Percentiles rank a stretch among this genome's conserved stretches.
Evolutionary conservation across 1,284 basidiomycete genomes (phyloP).

Genomic region (Sphaerobolus stellatus): DNA sequence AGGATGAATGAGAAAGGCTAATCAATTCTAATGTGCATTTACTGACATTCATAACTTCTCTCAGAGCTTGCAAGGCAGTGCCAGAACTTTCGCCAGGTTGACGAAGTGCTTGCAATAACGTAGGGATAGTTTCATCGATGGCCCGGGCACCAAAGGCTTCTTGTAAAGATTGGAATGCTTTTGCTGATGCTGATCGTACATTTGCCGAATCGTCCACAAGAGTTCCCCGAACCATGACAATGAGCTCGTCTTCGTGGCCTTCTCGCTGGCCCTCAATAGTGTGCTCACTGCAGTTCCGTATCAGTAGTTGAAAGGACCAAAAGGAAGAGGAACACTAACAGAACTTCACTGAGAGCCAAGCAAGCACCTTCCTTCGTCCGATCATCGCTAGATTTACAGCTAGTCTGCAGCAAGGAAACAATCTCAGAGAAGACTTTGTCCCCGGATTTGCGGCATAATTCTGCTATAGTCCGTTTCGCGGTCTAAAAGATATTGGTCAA

Average conservation of each 20-base stretch:
- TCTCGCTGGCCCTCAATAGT: conserved; percentile 86
- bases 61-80: conserved; percentile 91
- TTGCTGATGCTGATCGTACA: conserved; percentile 91
- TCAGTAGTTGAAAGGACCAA: neutral
- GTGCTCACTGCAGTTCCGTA: conserved; percentile 57
- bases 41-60: conserved; percentile 91
- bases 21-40: neutral
- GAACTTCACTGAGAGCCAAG: conserved; percentile 83
- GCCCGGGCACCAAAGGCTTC: conserved; percentile 88
- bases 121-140: conserved; percentile 96
- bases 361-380: conserved; percentile 88
- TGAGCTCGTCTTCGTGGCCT: conserved; percentile 88
- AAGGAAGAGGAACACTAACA: conserved; percentile 49
- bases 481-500: conserved; percentile 49
- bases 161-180: conserved; percentile 92
- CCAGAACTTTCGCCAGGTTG: conserved; percentile 89
- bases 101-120: conserved; percentile 87
- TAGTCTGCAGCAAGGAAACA: conserved; percentile 72
- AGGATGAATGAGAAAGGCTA: conserved; percentile 5
- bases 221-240: conserved; percentile 80
- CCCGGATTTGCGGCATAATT: conserved; percentile 94
- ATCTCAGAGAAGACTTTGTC: conserved; percentile 90
- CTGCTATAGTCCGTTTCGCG: conserved; percentile 81
- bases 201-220: conserved; percentile 86
- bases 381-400: conserved; percentile 69